Conservation (phyloP, 257 asterid genomes). For the Penstemon barbatus region DNA sequence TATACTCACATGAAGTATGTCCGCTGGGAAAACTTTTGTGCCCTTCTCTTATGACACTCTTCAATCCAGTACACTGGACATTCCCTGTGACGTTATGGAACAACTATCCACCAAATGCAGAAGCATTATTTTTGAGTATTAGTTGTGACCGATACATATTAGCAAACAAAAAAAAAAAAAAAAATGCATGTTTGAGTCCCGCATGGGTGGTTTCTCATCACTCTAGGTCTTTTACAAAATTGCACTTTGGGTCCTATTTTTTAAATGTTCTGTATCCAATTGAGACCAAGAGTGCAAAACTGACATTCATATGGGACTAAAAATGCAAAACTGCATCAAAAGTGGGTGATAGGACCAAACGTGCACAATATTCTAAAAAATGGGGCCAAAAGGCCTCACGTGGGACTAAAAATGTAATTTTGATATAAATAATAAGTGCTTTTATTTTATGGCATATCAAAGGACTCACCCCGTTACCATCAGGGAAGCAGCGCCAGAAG, state of each 20-base stretch:
- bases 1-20: slow-evolving; percentile 84
- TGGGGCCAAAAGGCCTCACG: no score
- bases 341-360: no score
- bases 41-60: slow-evolving; percentile 78
- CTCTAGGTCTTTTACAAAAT: no score
- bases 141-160: not conserved
- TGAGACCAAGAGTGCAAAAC: no score
- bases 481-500: slow-evolving; percentile 98
- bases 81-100: slow-evolving; percentile 72
- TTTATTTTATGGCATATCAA: slow-evolving; percentile 14
- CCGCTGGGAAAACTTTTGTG: slow-evolving; percentile 97
- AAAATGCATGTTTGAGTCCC: no score
- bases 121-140: slow-evolving; percentile 23
- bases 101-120: slow-evolving; percentile 47
- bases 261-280: no score
- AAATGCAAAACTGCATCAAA: no score
- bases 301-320: no score
- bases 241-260: no score
- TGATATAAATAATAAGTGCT: not conserved
- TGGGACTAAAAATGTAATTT: no score
- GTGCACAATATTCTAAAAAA: no score
- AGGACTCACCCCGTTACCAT: slow-evolving; percentile 74
- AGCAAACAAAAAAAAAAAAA: not conserved
- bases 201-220: no score
- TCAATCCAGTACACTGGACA: slow-evolving; percentile 80